Percentiles rank a stretch among this genome's conserved stretches.
phyloP scores from a whole-genome alignment of 768 basidiomycete species.

The Omphalotus guepiniiformis region DNA sequence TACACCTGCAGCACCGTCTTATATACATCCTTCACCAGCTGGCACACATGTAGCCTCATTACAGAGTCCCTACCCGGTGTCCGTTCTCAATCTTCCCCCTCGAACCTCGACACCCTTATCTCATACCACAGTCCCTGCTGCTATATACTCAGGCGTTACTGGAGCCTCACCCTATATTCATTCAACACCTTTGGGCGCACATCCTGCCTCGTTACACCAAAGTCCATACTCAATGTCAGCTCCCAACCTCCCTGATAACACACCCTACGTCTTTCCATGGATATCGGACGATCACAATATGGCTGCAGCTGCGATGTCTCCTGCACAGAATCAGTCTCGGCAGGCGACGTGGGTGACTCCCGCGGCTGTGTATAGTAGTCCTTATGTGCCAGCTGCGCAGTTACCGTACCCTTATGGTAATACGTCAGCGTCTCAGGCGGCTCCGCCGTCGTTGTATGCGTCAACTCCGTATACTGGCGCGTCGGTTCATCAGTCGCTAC shows the following conservation, averaged over 20 bases:
- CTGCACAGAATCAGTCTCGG: neutral
- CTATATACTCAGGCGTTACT: too few species aligned
- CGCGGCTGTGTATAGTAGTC: constrained; percentile 1
- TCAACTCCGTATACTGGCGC: constrained; percentile 3
- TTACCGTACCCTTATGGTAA: neutral
- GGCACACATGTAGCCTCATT: too few species aligned
- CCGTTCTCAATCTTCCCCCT: constrained; percentile 4
- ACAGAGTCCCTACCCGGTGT: neutral
- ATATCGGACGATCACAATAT: neutral
- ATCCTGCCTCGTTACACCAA: too few species aligned
- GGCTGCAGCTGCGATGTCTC: neutral
- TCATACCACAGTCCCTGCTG: constrained; percentile 5
- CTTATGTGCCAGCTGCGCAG: neutral
- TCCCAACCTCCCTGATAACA: constrained; percentile 3
- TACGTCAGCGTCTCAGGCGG: neutral
- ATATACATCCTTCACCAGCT: too few species aligned
- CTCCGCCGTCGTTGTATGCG: constrained; percentile 1
- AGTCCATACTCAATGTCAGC: constrained; percentile 4
- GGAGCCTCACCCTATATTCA: too few species aligned
- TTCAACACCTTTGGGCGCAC: too few species aligned
- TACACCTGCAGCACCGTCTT: too few species aligned
- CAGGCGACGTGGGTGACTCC: neutral
- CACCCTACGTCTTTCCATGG: neutral
- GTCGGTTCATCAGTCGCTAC: neutral
- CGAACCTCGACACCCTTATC: neutral